These are phyloP conservation scores for Hanseniaspora occidentalis DNA, from an alignment of 805 yeast species.

Conservation along the genomic window DNA sequence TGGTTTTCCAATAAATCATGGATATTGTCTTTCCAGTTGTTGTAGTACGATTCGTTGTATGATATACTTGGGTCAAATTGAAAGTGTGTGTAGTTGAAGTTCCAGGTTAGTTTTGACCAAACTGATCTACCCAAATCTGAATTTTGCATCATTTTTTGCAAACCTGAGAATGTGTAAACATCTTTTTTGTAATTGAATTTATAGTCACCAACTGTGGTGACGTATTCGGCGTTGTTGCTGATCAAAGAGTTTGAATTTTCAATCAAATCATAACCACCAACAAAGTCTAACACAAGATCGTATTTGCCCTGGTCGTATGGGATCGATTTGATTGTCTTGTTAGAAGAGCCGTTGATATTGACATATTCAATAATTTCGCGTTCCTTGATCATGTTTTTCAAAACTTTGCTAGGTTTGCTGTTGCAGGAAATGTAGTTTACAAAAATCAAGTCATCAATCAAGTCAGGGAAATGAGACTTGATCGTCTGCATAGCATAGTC, in stretches of 20 bases:
- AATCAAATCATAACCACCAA: constrained; percentile 52
- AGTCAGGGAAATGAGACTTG: constrained; percentile 27
- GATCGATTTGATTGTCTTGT: constrained; percentile 13
- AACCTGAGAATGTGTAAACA: constrained; percentile 23
- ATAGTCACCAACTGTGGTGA: constrained; percentile 53
- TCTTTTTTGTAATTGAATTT: constrained; percentile 29
- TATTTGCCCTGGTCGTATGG: constrained; percentile 33
- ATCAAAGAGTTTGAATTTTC: constrained; percentile 31
- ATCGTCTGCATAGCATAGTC: constrained; percentile 36
- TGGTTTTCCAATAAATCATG: constrained; percentile 34
- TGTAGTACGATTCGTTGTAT: constrained; percentile 12
- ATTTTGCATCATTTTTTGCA: constrained; percentile 21
- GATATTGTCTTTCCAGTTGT: constrained; percentile 31
- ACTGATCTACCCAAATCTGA: constrained; percentile 2
- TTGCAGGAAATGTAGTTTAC: constrained; percentile 14
- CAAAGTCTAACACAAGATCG: constrained; percentile 56
- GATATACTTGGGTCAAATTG: constrained; percentile 23
- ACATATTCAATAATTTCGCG: constrained; percentile 24
- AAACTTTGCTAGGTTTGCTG: constrained; percentile 20
- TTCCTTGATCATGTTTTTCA: constrained; percentile 21
- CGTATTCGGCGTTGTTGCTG: constrained; percentile 37
- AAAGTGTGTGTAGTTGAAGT: constrained; percentile 26
- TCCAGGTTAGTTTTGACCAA: constrained; percentile 23
- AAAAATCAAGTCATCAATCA: constrained; percentile 28
- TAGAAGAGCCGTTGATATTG: constrained; percentile 16